A percentile compares a stretch with the other conserved stretches of the same genome.
Conservation (phyloP, 2,329 filamentous ascomycete genomes). For the Zasmidium citrigriseum region DNA sequence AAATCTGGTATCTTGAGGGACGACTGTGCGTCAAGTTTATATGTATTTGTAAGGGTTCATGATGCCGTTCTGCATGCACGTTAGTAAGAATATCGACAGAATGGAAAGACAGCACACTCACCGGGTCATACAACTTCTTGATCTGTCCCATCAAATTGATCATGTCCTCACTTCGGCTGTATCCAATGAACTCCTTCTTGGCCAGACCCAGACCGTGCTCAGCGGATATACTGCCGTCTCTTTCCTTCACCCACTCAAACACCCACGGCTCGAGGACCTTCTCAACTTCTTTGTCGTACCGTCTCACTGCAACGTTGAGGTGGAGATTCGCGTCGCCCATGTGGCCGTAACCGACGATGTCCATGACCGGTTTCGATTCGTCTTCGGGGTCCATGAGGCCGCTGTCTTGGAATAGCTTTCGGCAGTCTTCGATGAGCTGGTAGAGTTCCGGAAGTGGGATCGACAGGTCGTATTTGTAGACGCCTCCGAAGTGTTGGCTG, state of each 20-base stretch:
- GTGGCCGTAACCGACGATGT: constrained; percentile 94
- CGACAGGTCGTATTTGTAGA: constrained; percentile 98
- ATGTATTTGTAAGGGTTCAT: constrained; percentile 99
- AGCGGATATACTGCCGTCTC: constrained; percentile 90
- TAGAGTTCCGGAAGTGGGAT: constrained; percentile 90
- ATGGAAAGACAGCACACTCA: constrained; percentile 52
- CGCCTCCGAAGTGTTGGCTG: constrained; percentile 85
- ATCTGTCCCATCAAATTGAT: constrained; percentile 91
- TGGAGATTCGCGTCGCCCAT: constrained; percentile 98
- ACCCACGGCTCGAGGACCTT: constrained; percentile 88
- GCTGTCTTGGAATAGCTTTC: constrained; percentile 68
- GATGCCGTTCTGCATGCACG: constrained; percentile 74
- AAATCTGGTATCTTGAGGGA: background rate
- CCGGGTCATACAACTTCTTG: constrained; percentile 91
- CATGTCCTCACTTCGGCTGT: constrained; percentile 86
- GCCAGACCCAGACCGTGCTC: constrained; percentile 93
- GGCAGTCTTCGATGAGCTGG: constrained; percentile 80
- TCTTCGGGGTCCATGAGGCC: constrained; percentile 74
- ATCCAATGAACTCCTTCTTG: constrained; percentile 94
- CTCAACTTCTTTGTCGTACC: constrained; percentile 87
- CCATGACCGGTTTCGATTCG: constrained; percentile 74
- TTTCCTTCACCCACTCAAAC: constrained; percentile 92
- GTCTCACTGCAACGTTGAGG: constrained; percentile 80
- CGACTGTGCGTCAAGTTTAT: constrained; percentile 27
- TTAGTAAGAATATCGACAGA: constrained; percentile 21